phyloP scores from a whole-genome alignment of 2,329 filamentous ascomycete species.

The Phialemonium atrogriseum region DNA sequence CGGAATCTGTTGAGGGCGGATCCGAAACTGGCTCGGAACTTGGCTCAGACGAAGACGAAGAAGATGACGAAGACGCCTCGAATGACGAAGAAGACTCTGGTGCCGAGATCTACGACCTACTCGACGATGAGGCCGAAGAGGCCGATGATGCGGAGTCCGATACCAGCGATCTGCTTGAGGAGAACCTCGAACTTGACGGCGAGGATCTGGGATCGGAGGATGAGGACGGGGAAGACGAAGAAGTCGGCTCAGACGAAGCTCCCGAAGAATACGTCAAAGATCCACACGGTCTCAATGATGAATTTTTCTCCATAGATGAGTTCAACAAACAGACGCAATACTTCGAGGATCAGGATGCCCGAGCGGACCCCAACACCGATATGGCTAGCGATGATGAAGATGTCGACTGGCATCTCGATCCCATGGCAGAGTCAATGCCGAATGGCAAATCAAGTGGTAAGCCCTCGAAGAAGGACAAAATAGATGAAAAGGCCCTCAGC shows the following conservation, averaged over 20 bases:
- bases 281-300: constrained; percentile 83
- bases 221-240: constrained; percentile 32
- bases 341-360: constrained; percentile 77
- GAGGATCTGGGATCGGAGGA: constrained; percentile 25
- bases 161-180: constrained; percentile 20
- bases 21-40: constrained; percentile 23
- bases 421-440: constrained; percentile 34
- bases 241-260: constrained; percentile 38
- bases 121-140: constrained; percentile 21
- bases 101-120: constrained; percentile 25
- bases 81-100: constrained; percentile 25
- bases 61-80: constrained; percentile 27
- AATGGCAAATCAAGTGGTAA: constrained; percentile 19
- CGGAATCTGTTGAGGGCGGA: constrained; percentile 18
- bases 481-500: constrained; percentile 18
- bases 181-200: constrained; percentile 22
- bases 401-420: constrained; percentile 80
- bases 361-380: constrained; percentile 67
- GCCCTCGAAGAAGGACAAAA: constrained; percentile 18
- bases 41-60: constrained; percentile 24
- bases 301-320: constrained; percentile 94
- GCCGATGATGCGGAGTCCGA: constrained; percentile 18
- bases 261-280: constrained; percentile 58
- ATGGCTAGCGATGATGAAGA: constrained; percentile 76
- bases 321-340: constrained; percentile 93